Evolutionary conservation across 2,329 filamentous ascomycete species (phyloP).

Genomic region (Fusarium pseudoanthophilum): DNA sequence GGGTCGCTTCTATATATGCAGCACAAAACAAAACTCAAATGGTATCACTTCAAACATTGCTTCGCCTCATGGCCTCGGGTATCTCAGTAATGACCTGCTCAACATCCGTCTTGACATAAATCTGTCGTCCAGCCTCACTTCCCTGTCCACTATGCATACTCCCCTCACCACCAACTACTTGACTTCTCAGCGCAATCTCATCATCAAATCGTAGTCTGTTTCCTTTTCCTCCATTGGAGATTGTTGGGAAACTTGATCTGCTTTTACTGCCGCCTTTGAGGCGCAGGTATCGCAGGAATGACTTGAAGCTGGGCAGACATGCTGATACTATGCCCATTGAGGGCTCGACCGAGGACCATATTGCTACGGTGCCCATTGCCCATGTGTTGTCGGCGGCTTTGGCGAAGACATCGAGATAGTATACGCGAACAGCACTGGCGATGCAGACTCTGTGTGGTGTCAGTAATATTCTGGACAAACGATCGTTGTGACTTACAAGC

Average conservation of each 20-base stretch:
- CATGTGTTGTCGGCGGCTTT: slow-evolving; percentile 5
- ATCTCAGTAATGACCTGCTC: slow-evolving; percentile 9
- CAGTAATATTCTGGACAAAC: accelerated
- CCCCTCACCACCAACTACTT: not conserved
- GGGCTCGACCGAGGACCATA: slow-evolving; percentile 19
- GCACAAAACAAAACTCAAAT: not conserved
- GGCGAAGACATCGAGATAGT: not conserved
- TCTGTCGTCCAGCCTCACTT: not conserved
- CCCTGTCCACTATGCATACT: slow-evolving; percentile 2
- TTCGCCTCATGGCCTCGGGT: not conserved
- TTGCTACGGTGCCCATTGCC: slow-evolving; percentile 16
- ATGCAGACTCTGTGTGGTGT: not conserved
- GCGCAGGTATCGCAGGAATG: not conserved
- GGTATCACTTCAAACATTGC: not conserved
- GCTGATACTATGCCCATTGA: slow-evolving; percentile 21
- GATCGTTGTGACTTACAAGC: not conserved
- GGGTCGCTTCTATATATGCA: not conserved
- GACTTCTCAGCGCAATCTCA: slow-evolving; percentile 15
- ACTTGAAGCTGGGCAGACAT: slow-evolving; percentile 17
- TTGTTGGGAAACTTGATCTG: not conserved
- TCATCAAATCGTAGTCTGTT: not conserved
- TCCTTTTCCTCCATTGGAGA: not conserved
- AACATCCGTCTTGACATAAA: slow-evolving; percentile 18
- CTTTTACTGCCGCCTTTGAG: not conserved
- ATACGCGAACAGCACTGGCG: slow-evolving; percentile 9